A percentile compares a stretch with the other conserved stretches of the same genome.
Conservation (phyloP, 177 flowering plant species). For the Telopea speciosissima region DNA sequence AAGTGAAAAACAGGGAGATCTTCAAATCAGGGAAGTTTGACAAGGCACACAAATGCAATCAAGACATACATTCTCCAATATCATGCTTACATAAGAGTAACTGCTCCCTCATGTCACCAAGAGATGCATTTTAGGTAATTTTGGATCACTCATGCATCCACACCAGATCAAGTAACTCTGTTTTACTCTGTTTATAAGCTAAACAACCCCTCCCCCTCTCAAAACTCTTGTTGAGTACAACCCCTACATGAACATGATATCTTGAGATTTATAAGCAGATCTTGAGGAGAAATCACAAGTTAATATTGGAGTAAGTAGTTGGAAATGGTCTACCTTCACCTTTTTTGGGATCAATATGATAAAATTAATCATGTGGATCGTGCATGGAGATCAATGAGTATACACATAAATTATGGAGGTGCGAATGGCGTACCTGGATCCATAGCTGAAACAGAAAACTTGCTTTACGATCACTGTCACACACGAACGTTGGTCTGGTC, state of each 20-base stretch:
- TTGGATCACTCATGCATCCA: neutral
- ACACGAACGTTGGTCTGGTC: no score
- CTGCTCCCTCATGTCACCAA: conserved; percentile 2
- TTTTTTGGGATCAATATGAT: no score
- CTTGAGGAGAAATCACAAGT: neutral
- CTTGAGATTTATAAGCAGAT: neutral
- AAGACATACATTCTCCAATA: neutral
- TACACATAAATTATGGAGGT: no score
- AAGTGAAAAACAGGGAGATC: neutral
- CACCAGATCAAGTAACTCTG: neutral
- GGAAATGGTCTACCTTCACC: neutral
- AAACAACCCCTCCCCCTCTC: neutral
- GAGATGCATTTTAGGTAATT: neutral
- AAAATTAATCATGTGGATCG: no score
- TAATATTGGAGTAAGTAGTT: neutral
- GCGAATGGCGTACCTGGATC: no score
- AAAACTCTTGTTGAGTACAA: no score
- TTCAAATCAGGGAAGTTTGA: neutral
- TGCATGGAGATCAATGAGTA: no score
- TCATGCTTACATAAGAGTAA: neutral
- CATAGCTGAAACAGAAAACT: no score
- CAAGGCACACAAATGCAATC: neutral
- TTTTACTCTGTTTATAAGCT: neutral
- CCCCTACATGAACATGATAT: no score
- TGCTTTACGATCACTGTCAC: no score